These are phyloP conservation scores for Leccinum griseonigrum DNA, from an alignment of 1,284 basidiomycete species.

Conservation along the genomic window DNA sequence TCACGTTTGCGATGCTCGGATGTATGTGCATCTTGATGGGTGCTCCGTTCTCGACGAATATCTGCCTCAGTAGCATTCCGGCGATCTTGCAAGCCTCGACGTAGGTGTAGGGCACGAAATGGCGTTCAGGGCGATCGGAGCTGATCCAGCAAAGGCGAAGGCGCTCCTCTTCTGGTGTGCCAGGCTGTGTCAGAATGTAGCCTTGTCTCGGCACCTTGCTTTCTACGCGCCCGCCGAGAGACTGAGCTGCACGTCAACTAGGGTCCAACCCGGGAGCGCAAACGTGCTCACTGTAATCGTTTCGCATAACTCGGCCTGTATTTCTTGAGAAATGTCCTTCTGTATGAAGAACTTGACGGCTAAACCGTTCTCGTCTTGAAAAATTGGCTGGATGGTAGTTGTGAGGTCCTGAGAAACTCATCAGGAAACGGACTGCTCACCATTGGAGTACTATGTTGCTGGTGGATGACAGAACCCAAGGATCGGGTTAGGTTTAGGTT, in stretches of 20 bases:
- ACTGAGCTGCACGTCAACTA: constrained; percentile 36
- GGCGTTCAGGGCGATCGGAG: constrained; percentile 63
- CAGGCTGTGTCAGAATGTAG: constrained; percentile 66
- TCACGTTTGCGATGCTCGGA: constrained; percentile 70
- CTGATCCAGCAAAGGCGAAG: constrained; percentile 67
- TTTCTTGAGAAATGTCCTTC: constrained; percentile 66
- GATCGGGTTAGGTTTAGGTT: constrained; percentile 34
- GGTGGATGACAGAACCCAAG: constrained; percentile 25
- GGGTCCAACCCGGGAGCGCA: constrained; percentile 1
- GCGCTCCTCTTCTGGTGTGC: constrained; percentile 66
- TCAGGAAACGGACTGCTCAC: constrained; percentile 17
- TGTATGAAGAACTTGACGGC: constrained; percentile 79
- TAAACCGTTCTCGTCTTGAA: constrained; percentile 60
- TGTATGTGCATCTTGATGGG: constrained; percentile 76
- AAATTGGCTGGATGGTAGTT: constrained; percentile 50
- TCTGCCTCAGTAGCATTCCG: constrained; percentile 66
- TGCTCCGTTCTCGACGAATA: constrained; percentile 60
- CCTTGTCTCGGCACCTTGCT: constrained; percentile 72
- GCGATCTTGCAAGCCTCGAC: constrained; percentile 76
- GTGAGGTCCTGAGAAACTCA: constrained; percentile 3
- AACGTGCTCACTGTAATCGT: constrained; percentile 53
- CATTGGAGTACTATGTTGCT: constrained; percentile 7
- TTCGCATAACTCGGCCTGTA: constrained; percentile 65
- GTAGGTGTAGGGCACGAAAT: constrained; percentile 75
- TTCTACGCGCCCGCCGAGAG: constrained; percentile 71